phyloP scores from a whole-genome alignment of 768 basidiomycete species.

The Suillus alpinus region DNA sequence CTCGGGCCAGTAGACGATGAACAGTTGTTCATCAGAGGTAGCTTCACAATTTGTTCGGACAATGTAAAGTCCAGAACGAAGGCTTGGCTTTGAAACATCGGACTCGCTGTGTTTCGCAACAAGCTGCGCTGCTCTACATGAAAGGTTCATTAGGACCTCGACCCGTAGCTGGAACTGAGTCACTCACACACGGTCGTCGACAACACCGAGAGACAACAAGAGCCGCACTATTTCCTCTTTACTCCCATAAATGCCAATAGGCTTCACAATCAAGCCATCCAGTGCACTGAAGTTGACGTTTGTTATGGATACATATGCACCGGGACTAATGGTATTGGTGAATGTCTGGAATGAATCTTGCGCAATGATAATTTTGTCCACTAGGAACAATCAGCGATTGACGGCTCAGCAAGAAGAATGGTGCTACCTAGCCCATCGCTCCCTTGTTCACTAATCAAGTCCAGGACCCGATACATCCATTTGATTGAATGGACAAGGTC shows the following conservation, averaged over 20 bases:
- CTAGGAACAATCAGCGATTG: conserved; percentile 25
- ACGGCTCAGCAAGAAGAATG: not conserved
- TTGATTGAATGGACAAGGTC: conserved; percentile 32
- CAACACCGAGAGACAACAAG: conserved; percentile 32
- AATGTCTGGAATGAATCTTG: conserved; percentile 48
- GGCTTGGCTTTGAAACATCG: conserved; percentile 16
- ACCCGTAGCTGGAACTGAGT: not conserved
- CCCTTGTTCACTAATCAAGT: conserved; percentile 49
- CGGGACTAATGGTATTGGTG: conserved; percentile 46
- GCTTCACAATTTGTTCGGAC: conserved; percentile 18
- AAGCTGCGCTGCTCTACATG: conserved; percentile 5
- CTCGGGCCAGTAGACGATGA: conserved; percentile 63
- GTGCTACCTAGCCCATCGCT: conserved; percentile 49
- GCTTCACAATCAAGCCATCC: conserved; percentile 45
- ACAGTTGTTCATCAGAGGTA: conserved; percentile 27
- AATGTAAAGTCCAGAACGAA: conserved; percentile 51
- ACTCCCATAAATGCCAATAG: conserved; percentile 57
- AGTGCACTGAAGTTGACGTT: conserved; percentile 55
- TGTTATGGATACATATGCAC: conserved; percentile 52
- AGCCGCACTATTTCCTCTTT: conserved; percentile 48
- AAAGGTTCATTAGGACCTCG: conserved; percentile 1
- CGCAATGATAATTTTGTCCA: conserved; percentile 62
- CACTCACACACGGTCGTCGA: conserved; percentile 42
- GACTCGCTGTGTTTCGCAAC: not conserved
- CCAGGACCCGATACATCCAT: conserved; percentile 51